Evolutionary conservation across 2,329 filamentous ascomycete genomes (phyloP), one percentile per base, ranked within the genome.

Genomic region (Diplodia sapinea): DNA sequence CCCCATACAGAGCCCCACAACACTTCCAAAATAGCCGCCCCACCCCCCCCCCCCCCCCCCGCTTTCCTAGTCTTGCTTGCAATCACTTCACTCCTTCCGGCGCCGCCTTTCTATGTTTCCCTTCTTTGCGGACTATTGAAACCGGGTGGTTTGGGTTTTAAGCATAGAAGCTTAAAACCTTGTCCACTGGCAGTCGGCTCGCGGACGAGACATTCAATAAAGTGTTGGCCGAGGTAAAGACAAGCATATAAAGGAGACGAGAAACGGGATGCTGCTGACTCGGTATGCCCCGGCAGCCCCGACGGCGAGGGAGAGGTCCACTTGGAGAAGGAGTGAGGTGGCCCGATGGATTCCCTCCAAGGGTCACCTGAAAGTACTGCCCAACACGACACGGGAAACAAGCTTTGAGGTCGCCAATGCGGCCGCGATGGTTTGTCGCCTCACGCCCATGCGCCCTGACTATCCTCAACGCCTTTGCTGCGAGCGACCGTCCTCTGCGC

Each of bases 91-190:
- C 23, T 4, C 8, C 40, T 47, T 47, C 15, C 13, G 17, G 40
- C 40, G 31, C 31, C 31, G 31, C 31, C 31, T 7, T 33, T 1
- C 40, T 17, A 2, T 15, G 17, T 17, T 23, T 23, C 23, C 23
- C 23, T 23, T 23, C 36, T 23, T 33, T 40, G 40, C 29, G 29
- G 29, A 31, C 29, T 51, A 62, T 36, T 29, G 20, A 17, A 33
- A 26, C 57, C 43, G 43, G 33, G 59, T 26, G 12, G 9, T 11
- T 12, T 50, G 6, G 59, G 43, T 36, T 51, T 51, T 36, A 62
- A 62, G 59, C 59, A 62, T 62, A 0, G 49, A 38, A 62, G 59
- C 29, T 47, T 49, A 40, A 23, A 61, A 36, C 36, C 43, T 51
- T 50, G 49, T 11, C 57, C 29, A 26, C 13, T 49, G 40, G 15